A percentile compares a stretch with the other conserved stretches of the same genome.
Conservation (phyloP, 306 rosid genomes). For the Pyrus betulifolia region DNA sequence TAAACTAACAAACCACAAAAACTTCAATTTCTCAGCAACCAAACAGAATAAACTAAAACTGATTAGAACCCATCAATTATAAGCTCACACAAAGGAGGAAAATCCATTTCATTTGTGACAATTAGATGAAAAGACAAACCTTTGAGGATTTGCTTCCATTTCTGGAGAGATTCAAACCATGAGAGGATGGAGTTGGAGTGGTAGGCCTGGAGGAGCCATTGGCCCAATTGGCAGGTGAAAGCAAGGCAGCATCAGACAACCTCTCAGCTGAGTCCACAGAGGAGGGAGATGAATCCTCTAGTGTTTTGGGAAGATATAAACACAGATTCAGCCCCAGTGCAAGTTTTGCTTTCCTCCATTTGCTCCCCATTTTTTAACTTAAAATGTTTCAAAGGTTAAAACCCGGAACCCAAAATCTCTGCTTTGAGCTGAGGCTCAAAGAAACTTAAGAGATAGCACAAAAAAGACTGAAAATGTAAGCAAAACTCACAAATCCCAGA, state of each 20-base stretch:
- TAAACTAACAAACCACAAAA: not conserved
- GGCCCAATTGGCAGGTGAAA: constrained; percentile 55
- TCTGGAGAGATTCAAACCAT: constrained; percentile 35
- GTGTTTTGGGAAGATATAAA: constrained; percentile 67
- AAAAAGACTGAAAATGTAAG: constrained; percentile 1
- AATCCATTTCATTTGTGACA: not conserved
- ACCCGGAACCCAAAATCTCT: constrained; percentile 9
- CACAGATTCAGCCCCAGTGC: constrained; percentile 82
- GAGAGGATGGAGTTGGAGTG: constrained; percentile 39
- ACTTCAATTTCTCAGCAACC: not conserved
- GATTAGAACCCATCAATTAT: not conserved
- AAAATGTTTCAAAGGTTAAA: constrained; percentile 27
- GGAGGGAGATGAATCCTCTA: constrained; percentile 53
- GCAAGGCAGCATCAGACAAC: constrained; percentile 75
- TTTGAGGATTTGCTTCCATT: constrained; percentile 44
- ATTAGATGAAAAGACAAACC: constrained; percentile 24
- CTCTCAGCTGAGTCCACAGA: constrained; percentile 44
- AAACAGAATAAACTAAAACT: constrained; percentile 9
- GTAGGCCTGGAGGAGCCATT: constrained; percentile 38
- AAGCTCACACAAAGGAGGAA: not conserved
- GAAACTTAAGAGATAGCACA: not conserved
- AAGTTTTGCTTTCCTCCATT: constrained; percentile 88
- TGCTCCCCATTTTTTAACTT: constrained; percentile 64
- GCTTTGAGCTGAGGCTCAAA: constrained; percentile 8
- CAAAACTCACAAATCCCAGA: constrained; percentile 51